These are phyloP conservation scores for Uronychia setigera DNA, from an alignment of 73 alveolate species.

Conservation along the genomic window DNA sequence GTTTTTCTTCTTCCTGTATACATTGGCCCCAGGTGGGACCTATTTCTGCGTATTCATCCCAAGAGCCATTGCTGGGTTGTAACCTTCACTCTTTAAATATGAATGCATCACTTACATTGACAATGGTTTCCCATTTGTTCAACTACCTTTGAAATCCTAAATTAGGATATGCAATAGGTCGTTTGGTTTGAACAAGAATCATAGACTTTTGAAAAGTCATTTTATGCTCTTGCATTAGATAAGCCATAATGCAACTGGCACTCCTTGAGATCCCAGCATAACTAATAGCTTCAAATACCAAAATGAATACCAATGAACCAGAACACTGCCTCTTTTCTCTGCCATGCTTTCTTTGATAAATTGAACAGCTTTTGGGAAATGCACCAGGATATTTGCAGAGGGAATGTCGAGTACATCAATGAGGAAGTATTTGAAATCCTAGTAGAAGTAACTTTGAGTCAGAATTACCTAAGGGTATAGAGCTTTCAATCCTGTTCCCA, in stretches of 20 bases:
- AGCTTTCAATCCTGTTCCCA: no score
- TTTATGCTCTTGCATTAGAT: constrained; percentile 36
- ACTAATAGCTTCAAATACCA: no score
- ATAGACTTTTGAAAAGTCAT: constrained; percentile 55
- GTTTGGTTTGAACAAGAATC: constrained; percentile 46
- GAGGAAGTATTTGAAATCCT: no score
- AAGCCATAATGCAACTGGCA: constrained; percentile 16
- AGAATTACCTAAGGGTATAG: no score
- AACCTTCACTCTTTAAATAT: no score
- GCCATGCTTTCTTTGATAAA: constrained; percentile 5
- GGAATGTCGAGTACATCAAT: no score
- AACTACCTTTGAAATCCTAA: constrained; percentile 62
- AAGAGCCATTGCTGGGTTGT: no score
- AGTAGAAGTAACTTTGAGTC: no score
- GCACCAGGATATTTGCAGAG: constrained; percentile 18
- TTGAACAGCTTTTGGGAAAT: constrained; percentile 1
- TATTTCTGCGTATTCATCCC: no score
- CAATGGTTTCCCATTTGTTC: constrained; percentile 29
- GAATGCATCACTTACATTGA: no score
- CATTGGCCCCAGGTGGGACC: no score
- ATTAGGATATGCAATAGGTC: constrained; percentile 69
- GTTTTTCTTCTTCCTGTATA: no score
- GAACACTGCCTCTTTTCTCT: constrained; percentile 14
- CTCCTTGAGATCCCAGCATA: constrained; percentile 29
- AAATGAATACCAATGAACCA: constrained; percentile 28